Evolutionary conservation across 2,329 filamentous ascomycete species (phyloP).

Genomic region (Paecilomyces fulvus): DNA sequence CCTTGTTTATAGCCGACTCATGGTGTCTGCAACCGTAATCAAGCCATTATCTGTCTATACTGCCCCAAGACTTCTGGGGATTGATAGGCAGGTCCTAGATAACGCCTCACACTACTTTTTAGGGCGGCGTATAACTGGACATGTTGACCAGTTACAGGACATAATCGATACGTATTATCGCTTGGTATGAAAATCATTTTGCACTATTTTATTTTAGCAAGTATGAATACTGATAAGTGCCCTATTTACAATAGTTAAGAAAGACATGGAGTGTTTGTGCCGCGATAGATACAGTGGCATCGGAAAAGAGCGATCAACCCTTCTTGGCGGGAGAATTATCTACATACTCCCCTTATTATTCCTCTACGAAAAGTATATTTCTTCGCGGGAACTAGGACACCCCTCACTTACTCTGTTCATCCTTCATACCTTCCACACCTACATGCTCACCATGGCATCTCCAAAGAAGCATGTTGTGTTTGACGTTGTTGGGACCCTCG

Average conservation of each 20-base stretch:
- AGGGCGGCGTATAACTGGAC: not conserved
- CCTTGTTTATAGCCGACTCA: not conserved
- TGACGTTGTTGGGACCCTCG: slow-evolving; percentile 44
- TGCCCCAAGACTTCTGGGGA: not conserved
- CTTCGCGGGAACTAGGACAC: not conserved
- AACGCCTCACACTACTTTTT: not conserved
- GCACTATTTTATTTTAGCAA: not conserved
- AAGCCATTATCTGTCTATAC: not conserved
- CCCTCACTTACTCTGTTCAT: not conserved
- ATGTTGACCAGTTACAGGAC: not conserved
- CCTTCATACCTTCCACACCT: not conserved
- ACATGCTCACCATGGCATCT: not conserved
- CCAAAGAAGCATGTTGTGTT: slow-evolving; percentile 40
- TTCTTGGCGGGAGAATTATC: not conserved
- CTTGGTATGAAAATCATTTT: not conserved
- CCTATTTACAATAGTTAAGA: not conserved
- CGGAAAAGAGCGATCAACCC: not conserved
- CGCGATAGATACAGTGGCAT: not conserved
- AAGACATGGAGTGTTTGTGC: not conserved
- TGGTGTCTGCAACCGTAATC: not conserved
- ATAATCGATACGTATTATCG: not conserved
- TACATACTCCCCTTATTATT: not conserved
- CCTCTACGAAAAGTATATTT: not conserved
- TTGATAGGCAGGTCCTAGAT: not conserved
- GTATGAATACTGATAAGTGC: not conserved